Evolutionary conservation across 208 protist genomes (phyloP).

Genomic region (Trypanosoma rangeli): DNA sequence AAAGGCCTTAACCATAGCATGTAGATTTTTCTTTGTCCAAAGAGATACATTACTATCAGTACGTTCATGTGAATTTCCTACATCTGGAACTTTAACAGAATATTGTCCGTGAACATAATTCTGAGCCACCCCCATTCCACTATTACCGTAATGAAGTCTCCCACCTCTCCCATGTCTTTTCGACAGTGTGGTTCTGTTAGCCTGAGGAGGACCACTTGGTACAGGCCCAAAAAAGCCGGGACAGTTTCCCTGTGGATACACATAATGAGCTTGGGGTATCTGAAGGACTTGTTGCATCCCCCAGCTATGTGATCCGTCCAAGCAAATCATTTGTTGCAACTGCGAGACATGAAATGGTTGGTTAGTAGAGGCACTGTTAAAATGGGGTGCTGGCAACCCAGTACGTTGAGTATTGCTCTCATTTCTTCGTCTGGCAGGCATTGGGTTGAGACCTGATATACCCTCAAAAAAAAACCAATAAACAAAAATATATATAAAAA

Average conservation of each 20-base stretch:
- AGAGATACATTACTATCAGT: slow-evolving; percentile 40
- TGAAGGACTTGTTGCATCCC: neutral
- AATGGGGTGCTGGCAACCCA: neutral
- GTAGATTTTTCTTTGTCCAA: slow-evolving; percentile 75
- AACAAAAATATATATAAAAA: slow-evolving; percentile 14
- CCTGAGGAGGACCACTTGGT: neutral
- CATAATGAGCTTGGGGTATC: neutral
- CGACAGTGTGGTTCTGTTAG: neutral
- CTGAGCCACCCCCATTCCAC: neutral
- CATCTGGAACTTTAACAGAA: neutral
- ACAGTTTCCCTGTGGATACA: neutral
- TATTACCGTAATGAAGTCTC: neutral
- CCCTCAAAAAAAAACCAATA: slow-evolving; percentile 14
- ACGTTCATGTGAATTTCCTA: neutral
- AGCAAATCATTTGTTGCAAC: slow-evolving; percentile 2
- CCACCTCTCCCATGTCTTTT: neutral
- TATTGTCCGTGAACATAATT: neutral
- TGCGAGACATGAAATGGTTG: slow-evolving; percentile 12
- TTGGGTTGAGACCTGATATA: slow-evolving; percentile 8
- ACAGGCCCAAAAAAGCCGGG: neutral
- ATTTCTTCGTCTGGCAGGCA: slow-evolving; percentile 40
- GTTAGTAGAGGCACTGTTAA: neutral
- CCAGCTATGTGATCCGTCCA: neutral
- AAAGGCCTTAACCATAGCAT: slow-evolving; percentile 74
- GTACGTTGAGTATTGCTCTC: slow-evolving; percentile 10